These are phyloP conservation scores for Cryphonectria radicalis DNA, from an alignment of 2,329 filamentous ascomycete species.

Conservation along the genomic window DNA sequence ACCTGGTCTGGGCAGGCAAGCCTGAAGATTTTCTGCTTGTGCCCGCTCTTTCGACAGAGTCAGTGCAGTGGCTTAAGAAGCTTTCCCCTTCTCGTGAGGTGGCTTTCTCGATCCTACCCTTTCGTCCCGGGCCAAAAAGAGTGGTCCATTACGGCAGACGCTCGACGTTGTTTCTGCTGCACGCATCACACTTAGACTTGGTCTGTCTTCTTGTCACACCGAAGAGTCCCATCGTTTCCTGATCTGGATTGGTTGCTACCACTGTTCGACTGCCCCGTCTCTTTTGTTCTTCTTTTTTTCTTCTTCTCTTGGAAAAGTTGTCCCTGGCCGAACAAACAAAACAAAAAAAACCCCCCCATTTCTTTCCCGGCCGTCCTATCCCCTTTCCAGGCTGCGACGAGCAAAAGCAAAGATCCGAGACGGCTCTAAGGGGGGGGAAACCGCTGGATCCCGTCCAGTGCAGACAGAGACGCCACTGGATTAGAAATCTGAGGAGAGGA, in stretches of 20 bases:
- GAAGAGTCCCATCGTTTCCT: neutral
- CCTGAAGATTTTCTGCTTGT: neutral
- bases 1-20: neutral
- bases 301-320: neutral
- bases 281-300: neutral
- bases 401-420: neutral
- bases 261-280: slow-evolving; percentile 8
- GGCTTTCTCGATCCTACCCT: slow-evolving; percentile 8
- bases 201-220: neutral
- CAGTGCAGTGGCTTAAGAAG: slow-evolving; percentile 3
- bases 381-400: neutral
- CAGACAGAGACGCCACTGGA: slow-evolving; percentile 3
- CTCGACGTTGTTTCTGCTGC: slow-evolving; percentile 7
- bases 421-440: neutral
- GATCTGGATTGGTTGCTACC: neutral
- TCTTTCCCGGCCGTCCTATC: neutral
- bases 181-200: slow-evolving; percentile 3
- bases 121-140: neutral
- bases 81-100: slow-evolving; percentile 1
- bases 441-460: neutral
- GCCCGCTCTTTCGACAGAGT: neutral
- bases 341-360: slow-evolving; percentile 1
- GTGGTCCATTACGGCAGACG: neutral
- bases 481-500: slow-evolving; percentile 1
- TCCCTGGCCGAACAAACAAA: neutral